Percentiles rank a stretch among this genome's conserved stretches.
These are phyloP conservation scores for Rhododendron mucronatum DNA, from an alignment of 148 eudicot species.

Conservation along the genomic window DNA sequence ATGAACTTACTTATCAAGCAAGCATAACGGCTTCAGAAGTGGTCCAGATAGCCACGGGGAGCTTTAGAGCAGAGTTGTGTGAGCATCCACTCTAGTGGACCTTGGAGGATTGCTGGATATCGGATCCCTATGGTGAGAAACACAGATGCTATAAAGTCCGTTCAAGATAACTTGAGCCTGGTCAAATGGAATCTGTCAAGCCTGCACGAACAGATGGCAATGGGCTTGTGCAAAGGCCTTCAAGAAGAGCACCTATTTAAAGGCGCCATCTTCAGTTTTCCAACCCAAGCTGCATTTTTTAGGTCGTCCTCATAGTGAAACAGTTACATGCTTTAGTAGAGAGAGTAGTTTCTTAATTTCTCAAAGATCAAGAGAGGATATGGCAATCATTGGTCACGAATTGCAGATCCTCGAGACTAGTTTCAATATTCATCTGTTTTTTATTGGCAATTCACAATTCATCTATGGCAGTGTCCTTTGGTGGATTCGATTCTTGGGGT, in stretches of 20 bases:
- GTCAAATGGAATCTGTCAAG: not conserved
- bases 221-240: not conserved
- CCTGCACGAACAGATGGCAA: not conserved
- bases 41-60: not conserved
- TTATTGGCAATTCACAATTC: not conserved
- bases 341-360: not conserved
- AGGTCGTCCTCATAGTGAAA: not conserved
- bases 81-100: not conserved
- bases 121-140: not conserved
- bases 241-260: not conserved
- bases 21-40: not conserved
- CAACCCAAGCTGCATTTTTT: not conserved
- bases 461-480: not conserved
- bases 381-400: not conserved
- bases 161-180: not conserved
- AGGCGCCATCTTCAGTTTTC: not conserved
- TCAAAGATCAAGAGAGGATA: not conserved
- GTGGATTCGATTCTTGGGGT: not conserved
- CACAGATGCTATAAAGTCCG: not conserved
- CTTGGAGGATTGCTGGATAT: not conserved
- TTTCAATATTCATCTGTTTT: not conserved
- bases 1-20: not conserved
- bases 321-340: not conserved
- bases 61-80: not conserved
- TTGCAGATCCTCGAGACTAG: not conserved